Percentiles rank a stretch among this genome's conserved stretches.
These are phyloP conservation scores for Apiospora phragmitis DNA, from an alignment of 2,329 filamentous ascomycete species.

Conservation along the genomic window DNA sequence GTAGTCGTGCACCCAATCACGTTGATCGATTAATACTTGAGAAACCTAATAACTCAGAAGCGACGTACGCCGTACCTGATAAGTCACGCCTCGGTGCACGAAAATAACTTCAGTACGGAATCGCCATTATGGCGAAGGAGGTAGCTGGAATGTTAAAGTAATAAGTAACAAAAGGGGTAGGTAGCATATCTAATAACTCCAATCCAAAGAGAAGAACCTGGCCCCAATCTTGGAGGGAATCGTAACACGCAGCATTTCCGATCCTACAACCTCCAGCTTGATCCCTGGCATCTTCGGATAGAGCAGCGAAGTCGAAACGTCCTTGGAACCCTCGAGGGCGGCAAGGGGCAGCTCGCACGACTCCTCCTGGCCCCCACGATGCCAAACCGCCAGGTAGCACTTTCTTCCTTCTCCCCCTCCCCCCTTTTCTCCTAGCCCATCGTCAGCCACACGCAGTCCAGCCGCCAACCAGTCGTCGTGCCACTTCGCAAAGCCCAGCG, in stretches of 20 bases:
- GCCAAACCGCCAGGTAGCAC: background rate
- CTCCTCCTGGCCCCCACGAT: background rate
- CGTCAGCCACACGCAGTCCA: background rate
- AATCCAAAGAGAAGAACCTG: background rate
- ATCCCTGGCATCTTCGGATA: background rate
- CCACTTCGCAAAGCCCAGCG: background rate
- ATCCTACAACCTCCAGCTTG: background rate
- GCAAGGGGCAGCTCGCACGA: background rate
- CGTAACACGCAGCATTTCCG: background rate
- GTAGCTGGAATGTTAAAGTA: no score
- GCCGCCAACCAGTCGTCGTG: background rate
- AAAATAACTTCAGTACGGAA: background rate
- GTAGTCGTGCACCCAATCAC: no score
- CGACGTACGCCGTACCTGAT: background rate
- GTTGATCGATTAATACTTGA: background rate
- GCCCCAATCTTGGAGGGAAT: background rate
- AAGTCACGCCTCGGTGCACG: no score
- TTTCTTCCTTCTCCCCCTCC: background rate
- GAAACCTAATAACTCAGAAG: background rate
- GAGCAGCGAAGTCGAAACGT: background rate
- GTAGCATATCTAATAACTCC: background rate
- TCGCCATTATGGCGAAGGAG: background rate
- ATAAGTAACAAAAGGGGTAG: no score
- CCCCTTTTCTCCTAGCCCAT: no score
- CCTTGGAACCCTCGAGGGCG: background rate